These are phyloP conservation scores for Paecilomyces sp. DNA, from an alignment of 2,329 filamentous ascomycete genomes.

Conservation along the genomic window DNA sequence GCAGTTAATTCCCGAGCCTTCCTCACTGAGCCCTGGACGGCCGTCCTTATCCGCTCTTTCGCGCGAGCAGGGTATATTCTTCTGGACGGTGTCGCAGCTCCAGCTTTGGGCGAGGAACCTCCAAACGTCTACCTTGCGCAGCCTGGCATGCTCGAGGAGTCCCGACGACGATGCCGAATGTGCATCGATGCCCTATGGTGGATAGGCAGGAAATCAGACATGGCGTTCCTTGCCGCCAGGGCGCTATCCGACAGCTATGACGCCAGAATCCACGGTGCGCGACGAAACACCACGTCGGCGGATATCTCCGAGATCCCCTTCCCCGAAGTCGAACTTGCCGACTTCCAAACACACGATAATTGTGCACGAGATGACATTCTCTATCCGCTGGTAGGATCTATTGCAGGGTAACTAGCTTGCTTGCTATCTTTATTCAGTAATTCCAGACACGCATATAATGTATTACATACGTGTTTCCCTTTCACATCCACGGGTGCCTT, in stretches of 20 bases:
- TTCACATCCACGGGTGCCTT: neutral
- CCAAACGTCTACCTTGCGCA: neutral
- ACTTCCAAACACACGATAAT: neutral
- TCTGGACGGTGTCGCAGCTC: constrained; percentile 24
- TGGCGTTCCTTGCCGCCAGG: constrained; percentile 33
- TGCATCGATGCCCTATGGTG: constrained; percentile 50
- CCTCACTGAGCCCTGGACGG: constrained; percentile 56
- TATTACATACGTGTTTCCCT: neutral
- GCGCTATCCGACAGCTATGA: neutral
- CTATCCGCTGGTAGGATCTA: neutral
- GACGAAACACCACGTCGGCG: neutral
- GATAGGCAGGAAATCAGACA: constrained; percentile 51
- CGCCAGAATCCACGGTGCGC: neutral
- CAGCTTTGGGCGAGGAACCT: constrained; percentile 4
- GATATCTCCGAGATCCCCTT: neutral
- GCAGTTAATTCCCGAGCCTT: constrained; percentile 49
- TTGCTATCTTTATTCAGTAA: too few species aligned
- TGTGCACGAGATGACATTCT: neutral
- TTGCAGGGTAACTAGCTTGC: neutral
- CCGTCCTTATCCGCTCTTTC: constrained; percentile 48
- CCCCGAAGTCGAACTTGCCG: neutral
- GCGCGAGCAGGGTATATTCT: constrained; percentile 39
- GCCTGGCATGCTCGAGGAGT: neutral
- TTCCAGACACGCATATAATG: neutral
- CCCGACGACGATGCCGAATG: constrained; percentile 39